phyloP scores from a whole-genome alignment of 306 rosid species.

The Astragalus glycyphyllos region DNA sequence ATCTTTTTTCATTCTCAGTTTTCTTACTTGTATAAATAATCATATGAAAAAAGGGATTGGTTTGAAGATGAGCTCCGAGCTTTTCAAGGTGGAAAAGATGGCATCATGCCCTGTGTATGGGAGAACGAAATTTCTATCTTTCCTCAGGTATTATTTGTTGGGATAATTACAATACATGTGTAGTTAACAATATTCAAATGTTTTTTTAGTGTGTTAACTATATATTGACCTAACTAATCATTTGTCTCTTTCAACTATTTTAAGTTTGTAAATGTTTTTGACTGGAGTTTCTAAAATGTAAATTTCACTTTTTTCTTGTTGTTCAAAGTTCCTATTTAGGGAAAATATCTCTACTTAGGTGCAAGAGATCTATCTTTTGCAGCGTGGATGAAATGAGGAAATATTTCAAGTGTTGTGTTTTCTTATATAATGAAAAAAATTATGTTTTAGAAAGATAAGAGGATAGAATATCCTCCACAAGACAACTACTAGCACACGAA shows the following conservation, averaged over 20 bases:
- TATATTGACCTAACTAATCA: constrained; percentile 19
- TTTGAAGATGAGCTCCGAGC: constrained; percentile 98
- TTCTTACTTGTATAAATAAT: constrained; percentile 33
- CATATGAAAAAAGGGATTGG: constrained; percentile 77
- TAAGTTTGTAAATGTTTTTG: constrained; percentile 1
- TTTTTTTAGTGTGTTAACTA: constrained; percentile 11
- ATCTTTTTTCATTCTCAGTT: constrained; percentile 20
- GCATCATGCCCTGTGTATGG: constrained; percentile 89
- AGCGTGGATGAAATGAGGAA: background rate
- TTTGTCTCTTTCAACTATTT: constrained; percentile 8
- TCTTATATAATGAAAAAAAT: background rate
- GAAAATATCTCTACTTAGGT: background rate
- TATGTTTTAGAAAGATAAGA: background rate
- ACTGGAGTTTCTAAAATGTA: constrained; percentile 1
- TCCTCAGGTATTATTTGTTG: constrained; percentile 71
- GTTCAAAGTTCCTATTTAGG: background rate
- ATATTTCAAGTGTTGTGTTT: background rate
- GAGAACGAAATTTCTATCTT: constrained; percentile 86
- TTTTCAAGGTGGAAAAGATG: constrained; percentile 95
- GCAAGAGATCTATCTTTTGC: background rate
- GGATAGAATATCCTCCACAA: background rate
- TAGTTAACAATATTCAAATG: background rate
- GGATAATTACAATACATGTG: constrained; percentile 16
- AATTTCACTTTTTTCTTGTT: background rate
- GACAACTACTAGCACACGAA: background rate